Base-by-base conservation (phyloP, 2,329 filamentous ascomycete species). In the Pestalotiopsis sp. region DNA sequence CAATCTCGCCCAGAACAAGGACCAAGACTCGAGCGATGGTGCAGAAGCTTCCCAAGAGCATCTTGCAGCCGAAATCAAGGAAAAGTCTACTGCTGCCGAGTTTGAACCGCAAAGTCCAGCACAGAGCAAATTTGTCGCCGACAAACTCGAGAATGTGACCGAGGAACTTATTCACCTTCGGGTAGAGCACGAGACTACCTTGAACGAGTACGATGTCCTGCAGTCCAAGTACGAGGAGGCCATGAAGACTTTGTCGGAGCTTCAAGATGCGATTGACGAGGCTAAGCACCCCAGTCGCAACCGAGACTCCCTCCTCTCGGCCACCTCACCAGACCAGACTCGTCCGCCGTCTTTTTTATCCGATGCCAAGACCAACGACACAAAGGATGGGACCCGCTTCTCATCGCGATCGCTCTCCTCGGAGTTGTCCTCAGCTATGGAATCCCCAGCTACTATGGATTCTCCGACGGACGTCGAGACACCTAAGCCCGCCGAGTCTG, bases 341-440 rank as follows among this genome's bases (percentile, higher is more conserved):
- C 86, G 92, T 24, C 92, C 92, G 13, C 86, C 89, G 67, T 95
- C 94, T 86, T 96, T 96, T 90, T 91, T 96, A 88, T 94, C 90
- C 70, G 91, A 94, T 76, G 84, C 86, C 75, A 90, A 89, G 81
- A 88, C 89, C 75, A 91, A 88, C 81, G 91, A 89, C 77, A 82
- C 88, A 78, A 94, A 91, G 82, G 87, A 90, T 83, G 83, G 81
- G 65, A 80, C 85, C 82, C 81, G 84, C 76, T 93, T 92, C 80
- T 94, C 92, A 76, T 94, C 94, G 83, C 94, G 91, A 79, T 97
- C 94, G 76, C 91, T 98, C 73, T 98, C 94, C 72, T 96, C 94
- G 82, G 96, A 98, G 82, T 88, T 97, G 78, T 97, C 93, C 76
- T 97, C 92, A 79, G 93, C 89, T 84, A 89, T 92, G 87, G 92